phyloP scores from a whole-genome alignment of 805 yeast species.

The Kazachstania africana region DNA sequence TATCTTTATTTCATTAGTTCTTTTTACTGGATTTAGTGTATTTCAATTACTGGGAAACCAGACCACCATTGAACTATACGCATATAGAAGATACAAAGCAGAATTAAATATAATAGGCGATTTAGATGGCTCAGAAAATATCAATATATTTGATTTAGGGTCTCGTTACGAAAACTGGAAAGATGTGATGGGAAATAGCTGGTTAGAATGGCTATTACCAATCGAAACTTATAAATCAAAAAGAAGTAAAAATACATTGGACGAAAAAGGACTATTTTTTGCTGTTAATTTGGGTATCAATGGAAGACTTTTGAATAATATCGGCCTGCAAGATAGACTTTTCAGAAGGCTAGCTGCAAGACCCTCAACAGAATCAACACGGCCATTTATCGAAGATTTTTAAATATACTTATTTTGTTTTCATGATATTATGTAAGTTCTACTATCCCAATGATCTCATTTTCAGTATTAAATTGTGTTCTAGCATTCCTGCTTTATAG shows the following conservation, averaged over 20 bases:
- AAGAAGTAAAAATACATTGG: conserved; percentile 5
- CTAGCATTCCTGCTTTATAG: too few relatives aligned
- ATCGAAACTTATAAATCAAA: conserved; percentile 16
- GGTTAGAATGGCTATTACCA: conserved; percentile 68
- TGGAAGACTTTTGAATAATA: conserved; percentile 29
- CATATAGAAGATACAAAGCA: conserved; percentile 35
- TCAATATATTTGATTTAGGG: conserved; percentile 74
- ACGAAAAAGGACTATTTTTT: conserved; percentile 41
- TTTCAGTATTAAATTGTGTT: too few relatives aligned
- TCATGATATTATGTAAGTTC: too few relatives aligned
- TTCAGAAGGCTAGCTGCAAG: conserved; percentile 22
- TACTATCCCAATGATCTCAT: too few relatives aligned
- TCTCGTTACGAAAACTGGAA: conserved; percentile 42
- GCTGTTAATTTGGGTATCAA: conserved; percentile 27
- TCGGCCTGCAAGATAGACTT: conserved; percentile 21
- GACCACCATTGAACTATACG: conserved; percentile 76
- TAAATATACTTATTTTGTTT: too few relatives aligned
- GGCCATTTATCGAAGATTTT: too few relatives aligned
- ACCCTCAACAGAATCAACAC: too few relatives aligned
- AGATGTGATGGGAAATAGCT: conserved; percentile 58
- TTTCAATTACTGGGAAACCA: conserved; percentile 51
- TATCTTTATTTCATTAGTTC: conserved; percentile 42
- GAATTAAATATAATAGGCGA: conserved; percentile 28
- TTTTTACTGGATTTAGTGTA: conserved; percentile 46
- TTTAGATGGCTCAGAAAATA: conserved; percentile 25